Evolutionary conservation across 1,284 basidiomycete species (phyloP), one percentile per base, ranked within the genome.

Genomic region (Afroboletus lepidellus): DNA sequence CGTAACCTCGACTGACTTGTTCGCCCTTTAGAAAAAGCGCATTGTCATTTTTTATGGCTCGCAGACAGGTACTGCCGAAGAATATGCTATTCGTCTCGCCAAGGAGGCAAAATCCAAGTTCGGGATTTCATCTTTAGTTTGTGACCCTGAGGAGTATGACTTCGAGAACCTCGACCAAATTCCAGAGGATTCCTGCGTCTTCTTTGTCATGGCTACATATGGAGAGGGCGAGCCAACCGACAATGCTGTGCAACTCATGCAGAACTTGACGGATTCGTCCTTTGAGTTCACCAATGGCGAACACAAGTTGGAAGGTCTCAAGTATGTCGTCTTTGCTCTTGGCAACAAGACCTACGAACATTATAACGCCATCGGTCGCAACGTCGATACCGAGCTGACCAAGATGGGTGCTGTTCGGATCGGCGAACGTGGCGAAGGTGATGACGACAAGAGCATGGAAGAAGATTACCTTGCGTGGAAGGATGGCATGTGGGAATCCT

Each of bases 401-500:
- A 84, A 85, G 61, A 87, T 96, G 75, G 95, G 94, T 30, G 97
- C 85, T 27, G 73, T 80, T 54, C 85, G 94, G 55, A 91, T 99
- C 48, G 95, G 95, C 47, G 87, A 90, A 69, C 81, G 88, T 38
- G 97, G 96, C 18, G 94, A 98, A 74, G 96, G 96, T 60, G 96
- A 99, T 67, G 96, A 99, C 69, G 96, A 99, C 74, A 97, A 97
- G 79, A 94, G 91, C 67, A 96, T 99, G 92, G 96, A 99, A 72
- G 97, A 99, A 75, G 96, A 99, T 74, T 99, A 98, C 70, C 81
- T 99, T n/a, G 94, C 92, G 59, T 99, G 96, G 96, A 99, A 99
- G 73, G 96, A 99, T 69, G 81, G 79, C 63, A 95, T 98, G 94
- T 98, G 94, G 87, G 87, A 90, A 41, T 84, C 85, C 6, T 92